Conservation (phyloP, 1,284 basidiomycete genomes). For the Cryptococcus sp. region DNA sequence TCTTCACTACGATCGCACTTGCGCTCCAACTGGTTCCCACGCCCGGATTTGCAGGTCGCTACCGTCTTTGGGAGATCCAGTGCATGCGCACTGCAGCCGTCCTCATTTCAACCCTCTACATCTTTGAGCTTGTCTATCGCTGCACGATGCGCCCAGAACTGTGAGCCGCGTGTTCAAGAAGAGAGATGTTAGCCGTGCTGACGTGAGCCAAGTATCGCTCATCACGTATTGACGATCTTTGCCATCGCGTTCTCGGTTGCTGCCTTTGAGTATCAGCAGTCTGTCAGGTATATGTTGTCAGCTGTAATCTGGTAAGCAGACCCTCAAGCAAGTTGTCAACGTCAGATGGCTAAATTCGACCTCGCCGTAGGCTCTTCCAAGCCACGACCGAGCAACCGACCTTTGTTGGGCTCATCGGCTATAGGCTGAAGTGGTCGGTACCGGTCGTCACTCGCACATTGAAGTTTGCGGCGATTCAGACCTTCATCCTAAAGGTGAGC, state of each 20-base stretch:
- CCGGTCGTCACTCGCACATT: conserved; percentile 16
- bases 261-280: conserved; percentile 27
- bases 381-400: conserved; percentile 37
- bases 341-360: not conserved
- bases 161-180: conserved; percentile 16
- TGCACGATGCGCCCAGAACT: conserved; percentile 31
- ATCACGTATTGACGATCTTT: conserved; percentile 34
- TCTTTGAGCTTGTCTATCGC: conserved; percentile 34
- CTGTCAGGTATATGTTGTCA: conserved; percentile 15
- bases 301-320: conserved; percentile 27
- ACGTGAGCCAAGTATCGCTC: conserved; percentile 17
- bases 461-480: conserved; percentile 28
- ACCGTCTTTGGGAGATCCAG: conserved; percentile 19
- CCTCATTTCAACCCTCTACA: conserved; percentile 26
- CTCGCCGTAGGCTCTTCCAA: conserved; percentile 29
- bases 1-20: conserved; percentile 32
- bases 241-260: conserved; percentile 27
- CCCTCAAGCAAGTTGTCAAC: too few species aligned
- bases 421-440: conserved; percentile 29
- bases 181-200: not conserved
- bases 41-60: conserved; percentile 19
- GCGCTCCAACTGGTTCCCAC: conserved; percentile 27
- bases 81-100: conserved; percentile 23
- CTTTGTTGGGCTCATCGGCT: conserved; percentile 34
- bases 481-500: conserved; percentile 32